Evolutionary conservation across 2,329 filamentous ascomycete genomes (phyloP).

Genomic region (Hypoxylon sp.): DNA sequence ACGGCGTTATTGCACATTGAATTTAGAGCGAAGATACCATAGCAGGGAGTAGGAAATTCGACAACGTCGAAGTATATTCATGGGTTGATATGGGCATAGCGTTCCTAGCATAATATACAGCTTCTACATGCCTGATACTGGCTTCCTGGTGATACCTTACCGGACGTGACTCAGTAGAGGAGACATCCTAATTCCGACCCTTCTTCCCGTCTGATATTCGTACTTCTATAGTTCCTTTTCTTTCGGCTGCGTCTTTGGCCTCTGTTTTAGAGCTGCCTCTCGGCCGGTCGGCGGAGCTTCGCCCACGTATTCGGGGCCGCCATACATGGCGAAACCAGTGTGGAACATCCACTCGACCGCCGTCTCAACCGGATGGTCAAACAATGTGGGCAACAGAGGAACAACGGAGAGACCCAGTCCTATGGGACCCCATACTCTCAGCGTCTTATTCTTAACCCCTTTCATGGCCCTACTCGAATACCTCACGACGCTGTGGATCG

Average conservation of each 20-base stretch:
- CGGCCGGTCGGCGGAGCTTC: constrained; percentile 62
- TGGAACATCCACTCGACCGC: constrained; percentile 92
- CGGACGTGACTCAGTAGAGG: constrained; percentile 8
- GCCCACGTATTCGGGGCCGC: constrained; percentile 66
- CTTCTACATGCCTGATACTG: neutral
- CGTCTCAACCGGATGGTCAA: constrained; percentile 91
- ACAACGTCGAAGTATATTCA: constrained; percentile 13
- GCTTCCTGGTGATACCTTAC: constrained; percentile 6
- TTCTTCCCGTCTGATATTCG: neutral
- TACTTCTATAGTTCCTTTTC: constrained; percentile 45
- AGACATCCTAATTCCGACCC: constrained; percentile 11
- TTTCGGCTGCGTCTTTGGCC: constrained; percentile 55
- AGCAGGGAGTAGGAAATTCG: constrained; percentile 1
- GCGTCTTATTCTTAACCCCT: constrained; percentile 73
- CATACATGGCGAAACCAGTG: constrained; percentile 76
- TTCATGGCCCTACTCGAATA: constrained; percentile 91
- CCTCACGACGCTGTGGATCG: constrained; percentile 89
- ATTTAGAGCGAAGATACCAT: constrained; percentile 33
- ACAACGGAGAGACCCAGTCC: constrained; percentile 81
- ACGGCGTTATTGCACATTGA: constrained; percentile 34
- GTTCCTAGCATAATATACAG: constrained; percentile 4
- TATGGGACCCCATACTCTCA: constrained; percentile 90
- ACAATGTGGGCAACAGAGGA: constrained; percentile 82
- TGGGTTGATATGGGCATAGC: constrained; percentile 9
- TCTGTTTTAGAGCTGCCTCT: constrained; percentile 55